These are phyloP conservation scores for Malassezia brasiliensis DNA, from an alignment of 1,284 basidiomycete genomes.

Conservation along the genomic window DNA sequence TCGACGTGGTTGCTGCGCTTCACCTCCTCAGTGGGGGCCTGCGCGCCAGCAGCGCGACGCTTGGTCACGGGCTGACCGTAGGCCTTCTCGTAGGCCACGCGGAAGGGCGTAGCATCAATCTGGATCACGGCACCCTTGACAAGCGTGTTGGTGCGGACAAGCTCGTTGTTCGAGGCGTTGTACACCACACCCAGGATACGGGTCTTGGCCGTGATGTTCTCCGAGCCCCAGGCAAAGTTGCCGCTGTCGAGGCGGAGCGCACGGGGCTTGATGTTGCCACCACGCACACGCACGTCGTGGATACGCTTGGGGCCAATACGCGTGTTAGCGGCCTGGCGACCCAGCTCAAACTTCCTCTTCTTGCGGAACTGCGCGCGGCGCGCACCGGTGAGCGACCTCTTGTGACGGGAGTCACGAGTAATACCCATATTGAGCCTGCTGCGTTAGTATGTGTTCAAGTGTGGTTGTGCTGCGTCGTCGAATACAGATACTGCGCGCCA, in stretches of 20 bases:
- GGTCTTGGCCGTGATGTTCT: slow-evolving; percentile 48
- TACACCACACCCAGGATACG: slow-evolving; percentile 48
- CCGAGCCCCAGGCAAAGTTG: slow-evolving; percentile 49
- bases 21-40: slow-evolving; percentile 32
- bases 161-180: slow-evolving; percentile 49
- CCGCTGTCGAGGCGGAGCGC: slow-evolving; percentile 47
- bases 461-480: no score
- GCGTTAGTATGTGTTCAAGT: neutral
- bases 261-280: slow-evolving; percentile 48
- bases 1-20: slow-evolving; percentile 39
- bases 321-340: slow-evolving; percentile 48
- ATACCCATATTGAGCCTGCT: slow-evolving; percentile 45
- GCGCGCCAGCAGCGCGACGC: slow-evolving; percentile 35
- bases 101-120: slow-evolving; percentile 48
- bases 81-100: slow-evolving; percentile 49
- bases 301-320: slow-evolving; percentile 47
- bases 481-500: no score
- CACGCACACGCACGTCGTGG: slow-evolving; percentile 46
- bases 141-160: slow-evolving; percentile 48
- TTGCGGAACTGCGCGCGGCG: slow-evolving; percentile 47
- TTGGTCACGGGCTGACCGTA: slow-evolving; percentile 47
- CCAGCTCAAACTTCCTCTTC: slow-evolving; percentile 48
- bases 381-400: slow-evolving; percentile 46
- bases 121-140: slow-evolving; percentile 47
- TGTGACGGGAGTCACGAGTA: slow-evolving; percentile 48